These are phyloP conservation scores for Suillus placidus DNA, from an alignment of 768 basidiomycete genomes.

Conservation along the genomic window DNA sequence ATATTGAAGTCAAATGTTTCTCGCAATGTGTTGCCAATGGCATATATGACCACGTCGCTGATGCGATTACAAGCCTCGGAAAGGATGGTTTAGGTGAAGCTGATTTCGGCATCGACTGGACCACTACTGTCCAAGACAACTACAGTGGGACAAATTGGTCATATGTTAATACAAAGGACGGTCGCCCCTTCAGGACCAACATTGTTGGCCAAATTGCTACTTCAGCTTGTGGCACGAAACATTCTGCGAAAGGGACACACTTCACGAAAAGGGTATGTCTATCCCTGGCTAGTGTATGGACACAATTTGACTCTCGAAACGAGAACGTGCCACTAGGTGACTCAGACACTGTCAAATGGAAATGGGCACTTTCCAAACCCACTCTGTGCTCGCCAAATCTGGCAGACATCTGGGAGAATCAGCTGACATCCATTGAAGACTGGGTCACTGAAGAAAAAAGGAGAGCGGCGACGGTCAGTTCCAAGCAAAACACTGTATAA, in stretches of 20 bases:
- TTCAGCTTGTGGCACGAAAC: background rate
- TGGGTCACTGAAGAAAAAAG: background rate
- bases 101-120: background rate
- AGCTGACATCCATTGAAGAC: background rate
- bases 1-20: background rate
- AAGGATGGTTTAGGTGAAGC: background rate
- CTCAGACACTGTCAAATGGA: background rate
- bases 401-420: background rate
- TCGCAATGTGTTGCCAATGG: background rate
- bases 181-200: background rate
- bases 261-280: background rate
- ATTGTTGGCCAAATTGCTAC: background rate
- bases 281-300: too few species aligned
- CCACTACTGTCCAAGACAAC: background rate
- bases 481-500: too few species aligned
- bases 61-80: rapidly evolving
- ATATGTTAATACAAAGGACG: background rate
- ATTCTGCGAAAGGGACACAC: background rate
- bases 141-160: background rate
- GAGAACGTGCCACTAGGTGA: background rate
- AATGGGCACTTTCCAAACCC: background rate
- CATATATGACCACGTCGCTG: background rate
- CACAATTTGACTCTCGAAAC: too few species aligned
- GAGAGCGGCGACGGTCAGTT: background rate
- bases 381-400: background rate